phyloP scores from a whole-genome alignment of 805 yeast species.

The Candida silvatica region DNA sequence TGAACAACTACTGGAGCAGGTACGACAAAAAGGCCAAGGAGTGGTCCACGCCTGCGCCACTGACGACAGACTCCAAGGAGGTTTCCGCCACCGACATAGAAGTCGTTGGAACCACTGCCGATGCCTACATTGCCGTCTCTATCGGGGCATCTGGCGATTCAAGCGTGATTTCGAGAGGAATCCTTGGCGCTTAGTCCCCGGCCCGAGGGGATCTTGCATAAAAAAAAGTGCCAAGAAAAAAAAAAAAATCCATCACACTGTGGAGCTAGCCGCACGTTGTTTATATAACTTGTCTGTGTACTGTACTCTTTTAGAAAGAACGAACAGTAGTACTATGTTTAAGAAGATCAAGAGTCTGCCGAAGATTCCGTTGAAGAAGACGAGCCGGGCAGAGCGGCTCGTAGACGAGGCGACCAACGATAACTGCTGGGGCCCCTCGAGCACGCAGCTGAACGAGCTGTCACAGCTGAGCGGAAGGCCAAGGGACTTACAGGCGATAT shows the following conservation, averaged over 20 bases:
- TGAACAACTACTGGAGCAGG: slow-evolving; percentile 1
- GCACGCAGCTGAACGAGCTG: slow-evolving; percentile 44
- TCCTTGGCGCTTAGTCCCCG: too few species aligned
- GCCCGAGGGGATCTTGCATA: too few species aligned
- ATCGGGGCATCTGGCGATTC: too few species aligned
- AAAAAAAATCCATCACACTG: too few species aligned
- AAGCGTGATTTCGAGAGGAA: too few species aligned
- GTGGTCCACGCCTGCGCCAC: slow-evolving; percentile 2
- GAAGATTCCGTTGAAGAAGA: slow-evolving; percentile 17
- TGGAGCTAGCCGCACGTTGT: too few species aligned
- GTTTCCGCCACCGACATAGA: neutral
- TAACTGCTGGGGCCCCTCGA: slow-evolving; percentile 39
- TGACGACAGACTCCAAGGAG: neutral
- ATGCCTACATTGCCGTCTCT: too few species aligned
- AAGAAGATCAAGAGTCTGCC: neutral
- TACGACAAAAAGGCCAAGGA: slow-evolving; percentile 6
- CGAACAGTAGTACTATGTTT: too few species aligned
- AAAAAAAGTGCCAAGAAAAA: too few species aligned
- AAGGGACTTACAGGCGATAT: slow-evolving; percentile 30
- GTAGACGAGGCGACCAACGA: slow-evolving; percentile 43
- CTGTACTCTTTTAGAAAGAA: too few species aligned
- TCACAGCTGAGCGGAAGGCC: slow-evolving; percentile 35
- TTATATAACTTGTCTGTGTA: too few species aligned
- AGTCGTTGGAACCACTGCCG: neutral
- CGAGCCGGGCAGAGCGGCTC: slow-evolving; percentile 16